These are phyloP conservation scores for Coemansia guatemalensis DNA, from an alignment of 192 early-diverging fungal species.

Conservation along the genomic window DNA sequence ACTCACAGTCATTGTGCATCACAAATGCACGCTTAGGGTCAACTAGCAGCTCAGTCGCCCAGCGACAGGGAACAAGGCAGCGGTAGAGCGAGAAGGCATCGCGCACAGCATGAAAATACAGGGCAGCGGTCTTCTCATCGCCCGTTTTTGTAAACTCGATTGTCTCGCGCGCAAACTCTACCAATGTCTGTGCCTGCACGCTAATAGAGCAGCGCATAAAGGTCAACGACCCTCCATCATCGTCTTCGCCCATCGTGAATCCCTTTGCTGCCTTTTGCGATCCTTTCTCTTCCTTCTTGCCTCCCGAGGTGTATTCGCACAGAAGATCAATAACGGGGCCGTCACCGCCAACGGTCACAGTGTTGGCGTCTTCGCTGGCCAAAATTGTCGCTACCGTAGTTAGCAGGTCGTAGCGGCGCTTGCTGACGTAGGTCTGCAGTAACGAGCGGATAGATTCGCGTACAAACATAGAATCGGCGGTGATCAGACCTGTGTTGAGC, in stretches of 20 bases:
- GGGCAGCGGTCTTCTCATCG: slow-evolving; percentile 11
- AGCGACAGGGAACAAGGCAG: slow-evolving; percentile 26
- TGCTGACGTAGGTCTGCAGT: slow-evolving; percentile 34
- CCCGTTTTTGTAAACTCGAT: slow-evolving; percentile 20
- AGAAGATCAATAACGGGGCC: slow-evolving; percentile 22
- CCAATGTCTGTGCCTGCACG: slow-evolving; percentile 42
- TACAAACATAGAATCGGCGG: slow-evolving; percentile 16
- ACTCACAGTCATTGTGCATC: slow-evolving; percentile 50
- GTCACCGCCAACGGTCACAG: slow-evolving; percentile 33
- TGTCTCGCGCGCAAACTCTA: slow-evolving; percentile 49
- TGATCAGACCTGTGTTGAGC: slow-evolving; percentile 29
- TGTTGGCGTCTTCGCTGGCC: slow-evolving; percentile 40
- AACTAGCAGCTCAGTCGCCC: slow-evolving; percentile 13
- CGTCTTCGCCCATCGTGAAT: slow-evolving; percentile 7
- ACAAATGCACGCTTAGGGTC: slow-evolving; percentile 41
- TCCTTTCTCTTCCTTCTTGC: slow-evolving; percentile 10
- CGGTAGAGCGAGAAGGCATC: slow-evolving; percentile 46
- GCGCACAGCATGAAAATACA: slow-evolving; percentile 45
- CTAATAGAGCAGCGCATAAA: slow-evolving; percentile 44
- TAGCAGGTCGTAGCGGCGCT: slow-evolving; percentile 41
- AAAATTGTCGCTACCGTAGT: slow-evolving; percentile 29
- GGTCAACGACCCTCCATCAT: slow-evolving; percentile 15
- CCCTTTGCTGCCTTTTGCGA: slow-evolving; percentile 3
- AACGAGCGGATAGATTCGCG: slow-evolving; percentile 23
- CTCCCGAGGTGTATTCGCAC: slow-evolving; percentile 5